phyloP scores from a whole-genome alignment of 345 rosid species.

The Murraya paniculata region DNA sequence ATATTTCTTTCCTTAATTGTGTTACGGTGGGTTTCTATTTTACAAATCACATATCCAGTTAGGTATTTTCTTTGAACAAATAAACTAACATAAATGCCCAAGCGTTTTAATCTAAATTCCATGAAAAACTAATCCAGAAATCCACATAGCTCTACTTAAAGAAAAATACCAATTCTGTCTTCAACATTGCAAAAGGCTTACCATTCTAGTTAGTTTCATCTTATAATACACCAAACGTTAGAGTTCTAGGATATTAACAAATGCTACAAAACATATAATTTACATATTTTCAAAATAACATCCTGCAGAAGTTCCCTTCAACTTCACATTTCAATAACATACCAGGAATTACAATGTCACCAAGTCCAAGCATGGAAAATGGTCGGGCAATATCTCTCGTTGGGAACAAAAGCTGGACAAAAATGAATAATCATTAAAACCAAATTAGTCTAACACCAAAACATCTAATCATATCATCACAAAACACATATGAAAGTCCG shows the following conservation, averaged over 20 bases:
- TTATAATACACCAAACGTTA: not conserved
- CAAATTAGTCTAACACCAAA: not conserved
- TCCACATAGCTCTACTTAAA: not conserved
- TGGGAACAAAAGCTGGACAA: slow-evolving; percentile 85
- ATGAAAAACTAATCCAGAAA: not conserved
- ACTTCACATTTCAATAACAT: slow-evolving; percentile 18
- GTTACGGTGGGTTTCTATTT: not conserved
- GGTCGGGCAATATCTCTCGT: slow-evolving; percentile 74
- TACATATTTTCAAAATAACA: not conserved
- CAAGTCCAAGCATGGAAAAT: slow-evolving; percentile 99
- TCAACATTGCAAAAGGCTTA: not conserved
- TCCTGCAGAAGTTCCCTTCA: not conserved
- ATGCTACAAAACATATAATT: not conserved
- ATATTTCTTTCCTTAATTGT: not conserved
- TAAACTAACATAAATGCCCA: not conserved
- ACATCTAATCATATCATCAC: not conserved
- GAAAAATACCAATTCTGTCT: not conserved
- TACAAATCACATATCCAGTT: not conserved
- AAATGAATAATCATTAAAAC: not conserved
- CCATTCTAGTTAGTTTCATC: not conserved
- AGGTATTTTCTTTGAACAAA: not conserved
- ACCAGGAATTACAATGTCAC: slow-evolving; percentile 99
- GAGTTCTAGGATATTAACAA: not conserved
- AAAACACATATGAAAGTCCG: not conserved
- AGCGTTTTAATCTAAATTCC: not conserved